Evolutionary conservation across 2,329 filamentous ascomycete species (phyloP).

Genomic region (Beauveria brongniartii): DNA sequence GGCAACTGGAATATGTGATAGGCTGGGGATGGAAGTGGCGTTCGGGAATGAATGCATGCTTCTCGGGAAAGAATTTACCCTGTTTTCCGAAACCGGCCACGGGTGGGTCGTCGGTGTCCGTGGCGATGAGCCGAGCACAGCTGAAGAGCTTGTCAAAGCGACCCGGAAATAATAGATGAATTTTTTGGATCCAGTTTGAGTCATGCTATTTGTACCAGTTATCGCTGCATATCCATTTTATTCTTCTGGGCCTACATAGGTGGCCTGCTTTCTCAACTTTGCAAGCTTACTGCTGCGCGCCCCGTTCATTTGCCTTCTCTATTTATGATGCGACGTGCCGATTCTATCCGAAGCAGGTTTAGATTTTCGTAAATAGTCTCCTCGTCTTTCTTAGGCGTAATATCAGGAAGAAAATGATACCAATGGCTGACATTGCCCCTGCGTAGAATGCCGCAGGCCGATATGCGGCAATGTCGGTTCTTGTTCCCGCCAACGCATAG

Average conservation of each 20-base stretch:
- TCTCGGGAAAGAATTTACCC: slow-evolving; percentile 8
- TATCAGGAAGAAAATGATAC: slow-evolving; percentile 13
- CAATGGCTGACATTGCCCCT: slow-evolving; percentile 18
- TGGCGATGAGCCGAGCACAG: background rate
- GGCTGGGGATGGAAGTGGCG: background rate
- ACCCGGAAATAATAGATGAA: background rate
- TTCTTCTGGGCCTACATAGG: too few relatives aligned
- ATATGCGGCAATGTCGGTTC: slow-evolving; percentile 15
- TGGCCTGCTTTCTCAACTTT: too few relatives aligned
- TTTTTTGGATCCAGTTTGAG: background rate
- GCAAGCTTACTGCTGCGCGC: too few relatives aligned
- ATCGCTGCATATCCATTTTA: background rate
- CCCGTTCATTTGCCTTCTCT: too few relatives aligned
- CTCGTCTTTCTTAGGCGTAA: background rate
- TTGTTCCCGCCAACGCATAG: slow-evolving; percentile 17
- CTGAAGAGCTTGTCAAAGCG: background rate
- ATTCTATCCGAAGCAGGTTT: background rate
- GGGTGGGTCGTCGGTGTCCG: background rate
- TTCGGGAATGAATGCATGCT: background rate
- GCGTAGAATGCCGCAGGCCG: slow-evolving; percentile 22
- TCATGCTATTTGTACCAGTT: background rate
- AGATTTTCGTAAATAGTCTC: background rate
- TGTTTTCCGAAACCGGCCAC: slow-evolving; percentile 6
- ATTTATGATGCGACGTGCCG: background rate
- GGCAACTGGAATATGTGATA: background rate